Percentiles rank a stretch among this genome's conserved stretches.
Evolutionary conservation across 257 asterid species (phyloP).

Genomic region (Verbena officinalis): DNA sequence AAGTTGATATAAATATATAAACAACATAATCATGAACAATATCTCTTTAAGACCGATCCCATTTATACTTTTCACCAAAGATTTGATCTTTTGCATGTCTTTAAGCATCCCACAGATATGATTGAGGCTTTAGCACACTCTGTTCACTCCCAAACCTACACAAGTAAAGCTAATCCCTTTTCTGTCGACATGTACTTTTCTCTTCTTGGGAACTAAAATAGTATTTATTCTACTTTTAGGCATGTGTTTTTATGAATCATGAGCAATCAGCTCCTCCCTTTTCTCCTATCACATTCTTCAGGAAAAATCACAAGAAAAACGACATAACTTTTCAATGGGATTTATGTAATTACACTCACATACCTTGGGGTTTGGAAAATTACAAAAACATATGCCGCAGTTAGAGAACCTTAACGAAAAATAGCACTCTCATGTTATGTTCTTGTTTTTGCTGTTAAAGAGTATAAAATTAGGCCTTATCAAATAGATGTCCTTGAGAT

Average conservation of each 20-base stretch:
- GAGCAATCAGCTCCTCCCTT: conserved; percentile 17
- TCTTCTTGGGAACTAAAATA: conserved; percentile 22
- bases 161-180: conserved; percentile 15
- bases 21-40: conserved; percentile 42
- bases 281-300: not conserved
- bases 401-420: too few species aligned
- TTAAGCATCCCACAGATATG: conserved; percentile 26
- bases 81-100: conserved; percentile 46
- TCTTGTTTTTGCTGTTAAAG: too few species aligned
- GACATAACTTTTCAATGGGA: too few species aligned
- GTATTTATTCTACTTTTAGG: not conserved
- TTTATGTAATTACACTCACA: too few species aligned
- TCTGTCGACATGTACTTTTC: conserved; percentile 34
- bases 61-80: conserved; percentile 33
- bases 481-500: too few species aligned
- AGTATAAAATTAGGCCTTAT: too few species aligned
- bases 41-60: conserved; percentile 40
- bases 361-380: too few species aligned
- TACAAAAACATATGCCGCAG: too few species aligned
- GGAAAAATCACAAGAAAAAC: not conserved
- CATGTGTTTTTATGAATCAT: conserved; percentile 27
- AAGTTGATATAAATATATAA: conserved; percentile 10
- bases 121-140: conserved; percentile 41
- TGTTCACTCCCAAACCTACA: conserved; percentile 45
- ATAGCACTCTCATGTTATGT: too few species aligned